Evolutionary conservation across 768 basidiomycete genomes (phyloP).

Genomic region (Phaeotremella skinneri): DNA sequence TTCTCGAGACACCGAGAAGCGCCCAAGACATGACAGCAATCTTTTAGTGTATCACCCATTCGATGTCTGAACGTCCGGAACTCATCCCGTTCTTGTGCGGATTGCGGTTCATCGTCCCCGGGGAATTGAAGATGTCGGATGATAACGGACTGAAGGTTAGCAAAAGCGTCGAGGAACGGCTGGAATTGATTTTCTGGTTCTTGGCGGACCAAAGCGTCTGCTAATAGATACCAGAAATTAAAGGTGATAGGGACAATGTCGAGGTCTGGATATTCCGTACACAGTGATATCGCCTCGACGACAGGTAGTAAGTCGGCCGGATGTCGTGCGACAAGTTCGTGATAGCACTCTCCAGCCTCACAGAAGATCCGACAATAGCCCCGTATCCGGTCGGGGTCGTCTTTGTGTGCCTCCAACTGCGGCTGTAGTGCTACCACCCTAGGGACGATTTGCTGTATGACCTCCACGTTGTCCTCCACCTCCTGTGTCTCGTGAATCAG

Average conservation of each 20-base stretch:
- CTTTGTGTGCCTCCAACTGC: slow-evolving; percentile 57
- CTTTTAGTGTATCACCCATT: slow-evolving; percentile 98
- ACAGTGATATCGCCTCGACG: slow-evolving; percentile 89
- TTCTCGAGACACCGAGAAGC: slow-evolving; percentile 77
- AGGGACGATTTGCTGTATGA: slow-evolving; percentile 84
- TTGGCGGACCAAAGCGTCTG: slow-evolving; percentile 78
- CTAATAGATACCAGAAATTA: slow-evolving; percentile 96
- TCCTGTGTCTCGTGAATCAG: slow-evolving; percentile 98
- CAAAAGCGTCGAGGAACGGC: slow-evolving; percentile 79
- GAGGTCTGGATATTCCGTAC: slow-evolving; percentile 86
- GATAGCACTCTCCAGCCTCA: slow-evolving; percentile 98
- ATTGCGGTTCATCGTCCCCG: slow-evolving; percentile 60
- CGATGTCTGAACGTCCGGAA: slow-evolving; percentile 94
- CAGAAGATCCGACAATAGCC: slow-evolving; percentile 88
- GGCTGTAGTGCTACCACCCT: slow-evolving; percentile 72
- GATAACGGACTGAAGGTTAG: slow-evolving; percentile 75
- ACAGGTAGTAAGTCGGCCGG: slow-evolving; percentile 90
- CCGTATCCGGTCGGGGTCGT: slow-evolving; percentile 80
- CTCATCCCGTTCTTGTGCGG: slow-evolving; percentile 82
- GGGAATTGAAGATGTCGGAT: slow-evolving; percentile 92
- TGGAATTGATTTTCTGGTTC: slow-evolving; percentile 50
- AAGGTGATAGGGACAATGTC: slow-evolving; percentile 98
- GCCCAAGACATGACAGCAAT: slow-evolving; percentile 91
- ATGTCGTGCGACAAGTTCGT: slow-evolving; percentile 79
- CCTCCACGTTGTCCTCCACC: slow-evolving; percentile 84